Evolutionary conservation across 2,329 filamentous ascomycete genomes (phyloP), one percentile per base, ranked within the genome.

Genomic region (Colletotrichum endophyticum): DNA sequence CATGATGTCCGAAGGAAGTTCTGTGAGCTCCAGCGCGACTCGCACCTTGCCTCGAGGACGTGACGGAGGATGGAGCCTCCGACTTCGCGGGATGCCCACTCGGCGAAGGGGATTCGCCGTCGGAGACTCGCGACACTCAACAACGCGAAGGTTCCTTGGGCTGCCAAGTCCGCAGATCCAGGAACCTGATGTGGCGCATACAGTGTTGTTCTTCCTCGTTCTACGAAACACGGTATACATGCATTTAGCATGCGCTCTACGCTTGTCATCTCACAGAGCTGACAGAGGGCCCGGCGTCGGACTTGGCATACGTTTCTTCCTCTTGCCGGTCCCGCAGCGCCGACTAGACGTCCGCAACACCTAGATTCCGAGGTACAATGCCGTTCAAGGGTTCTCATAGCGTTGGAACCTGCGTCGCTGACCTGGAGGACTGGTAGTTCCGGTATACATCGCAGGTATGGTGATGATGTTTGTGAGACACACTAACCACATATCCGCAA

Each of bases 241-340:
- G 8, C 9, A 0, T 44, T 44, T 0, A 9, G 2, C 39, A 44
- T 11, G 8, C 36, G 15, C 36, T 1, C 36, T 19, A 19, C 16
- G 15, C 36, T n/a, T n/a, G 19, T 44, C 19, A 19, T 44, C 19
- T 44, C 56, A 59, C 19, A 0, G 2, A 28, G 25, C 56, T 28
- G 56, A 16, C 0, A 27, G 53, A 59, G 22, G 56, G 56, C 13
- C 56, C 56, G 56, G 13, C 56, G 27, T 25, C 28, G 28, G 28
- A 28, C 28, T 28, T 28, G 28, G 28, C 28, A 8, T 28, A 28
- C 2, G 28, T 9, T 28, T 28, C 28, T 5, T 28, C 8, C 28
- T 28, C 28, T 28, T 22, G 7, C 53, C 6, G 53, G 13, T 57
- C 53, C 53, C 22, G 53, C 53, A 57, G 53, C 53, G 53, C 22